Conservation (phyloP, 805 yeast species). For the Peterozyma xylosa region DNA sequence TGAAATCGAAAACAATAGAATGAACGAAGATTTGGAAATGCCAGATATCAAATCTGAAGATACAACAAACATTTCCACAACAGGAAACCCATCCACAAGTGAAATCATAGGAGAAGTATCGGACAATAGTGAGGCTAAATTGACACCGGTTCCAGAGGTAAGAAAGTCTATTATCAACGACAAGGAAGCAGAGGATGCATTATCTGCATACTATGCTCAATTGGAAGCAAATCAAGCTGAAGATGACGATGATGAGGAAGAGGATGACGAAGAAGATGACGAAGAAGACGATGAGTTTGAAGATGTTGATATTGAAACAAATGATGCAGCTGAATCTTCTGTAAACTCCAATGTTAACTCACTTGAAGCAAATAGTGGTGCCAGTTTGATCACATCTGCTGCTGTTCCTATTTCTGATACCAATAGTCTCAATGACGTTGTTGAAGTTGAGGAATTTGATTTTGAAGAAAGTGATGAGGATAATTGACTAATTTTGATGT, state of each 20-base stretch:
- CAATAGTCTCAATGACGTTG: background rate
- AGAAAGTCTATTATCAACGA: slow-evolving; percentile 31
- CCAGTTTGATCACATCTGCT: background rate
- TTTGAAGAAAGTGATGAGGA: slow-evolving; percentile 13
- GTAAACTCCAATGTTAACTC: background rate
- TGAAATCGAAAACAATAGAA: slow-evolving; percentile 13
- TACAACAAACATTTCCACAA: background rate
- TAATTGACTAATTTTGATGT: no score
- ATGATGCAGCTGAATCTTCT: slow-evolving; percentile 11
- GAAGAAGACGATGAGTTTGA: slow-evolving; percentile 22
- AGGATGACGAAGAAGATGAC: slow-evolving; percentile 34
- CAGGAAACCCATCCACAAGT: slow-evolving; percentile 8
- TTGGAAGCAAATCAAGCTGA: slow-evolving; percentile 62
- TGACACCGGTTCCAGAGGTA: slow-evolving; percentile 4
- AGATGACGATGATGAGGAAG: slow-evolving; percentile 54
- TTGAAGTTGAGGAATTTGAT: slow-evolving; percentile 10
- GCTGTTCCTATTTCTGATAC: background rate
- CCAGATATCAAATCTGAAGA: background rate
- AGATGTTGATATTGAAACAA: slow-evolving; percentile 14
- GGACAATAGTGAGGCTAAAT: slow-evolving; percentile 1
- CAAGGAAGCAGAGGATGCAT: slow-evolving; percentile 63
- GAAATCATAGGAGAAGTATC: slow-evolving; percentile 1
- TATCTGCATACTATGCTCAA: slow-evolving; percentile 70
- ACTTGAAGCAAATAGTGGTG: background rate
- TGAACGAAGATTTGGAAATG: background rate